Base-by-base conservation (phyloP, 139 green algal genomes). In the Micractinium sp. region DNA sequence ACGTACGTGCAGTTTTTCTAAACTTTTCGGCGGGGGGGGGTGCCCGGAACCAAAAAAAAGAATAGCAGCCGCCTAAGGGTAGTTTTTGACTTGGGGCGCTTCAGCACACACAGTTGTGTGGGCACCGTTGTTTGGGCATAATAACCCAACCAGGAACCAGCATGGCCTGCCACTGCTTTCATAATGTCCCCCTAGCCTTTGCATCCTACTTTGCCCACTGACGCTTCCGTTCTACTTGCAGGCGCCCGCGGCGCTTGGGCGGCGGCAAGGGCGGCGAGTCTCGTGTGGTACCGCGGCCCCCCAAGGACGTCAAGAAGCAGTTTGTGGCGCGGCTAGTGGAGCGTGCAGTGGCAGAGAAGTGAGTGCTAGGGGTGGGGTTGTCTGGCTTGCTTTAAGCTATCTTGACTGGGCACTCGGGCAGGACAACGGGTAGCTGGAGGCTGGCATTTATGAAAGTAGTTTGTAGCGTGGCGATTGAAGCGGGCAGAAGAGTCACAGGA, bases 201-300 rank as follows among this genome's bases (percentile, higher is more conserved):
- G 13, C 69, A 1, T 76, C 12, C 27, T 27, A 35, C 25, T 2
- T 66, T 15, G n/a, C n/a, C 1, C n/a, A 41, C n/a, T 39, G 31
- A 31, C 15, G n/a, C 73, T 41, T 15, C 27, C 53, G 27, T 33
- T 79, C 29, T 23, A n/a, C 53, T 0, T 83, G 82, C 92, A 97
- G 94, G 95, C 91, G 89, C 79, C 95, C 96, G 13, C 88, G 94
- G 81, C 91, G 95, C 23, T 86, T 98, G 27, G 96, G 92, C 67
- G 96, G 96, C 69, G 96, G 96, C 29, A 93, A 97, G 78, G 95
- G 96, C n/a, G 96, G 94, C 25, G 94, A 97, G 56, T 89, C 89
- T 16, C 88, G 96, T 0, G 82, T 90, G 67, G 33, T 39, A 2
- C 33, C 78, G 15, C 67, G 39, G 20, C 87, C 83, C 14, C 75